Evolutionary conservation across 164 flowering plant genomes (phyloP).

Genomic region (Vitis amurensis): DNA sequence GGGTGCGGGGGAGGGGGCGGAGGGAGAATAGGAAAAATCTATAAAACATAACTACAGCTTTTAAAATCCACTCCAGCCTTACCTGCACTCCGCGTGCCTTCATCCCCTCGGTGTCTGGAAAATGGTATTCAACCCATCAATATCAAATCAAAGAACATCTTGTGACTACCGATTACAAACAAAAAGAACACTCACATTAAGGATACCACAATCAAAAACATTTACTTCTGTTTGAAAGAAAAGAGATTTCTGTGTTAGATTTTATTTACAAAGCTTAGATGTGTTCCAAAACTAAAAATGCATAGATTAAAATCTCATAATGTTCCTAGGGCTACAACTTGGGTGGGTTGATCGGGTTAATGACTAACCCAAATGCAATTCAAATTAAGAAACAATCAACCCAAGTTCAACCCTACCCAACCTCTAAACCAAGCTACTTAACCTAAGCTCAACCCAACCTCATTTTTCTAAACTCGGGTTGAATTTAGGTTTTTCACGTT

Average conservation of each 20-base stretch:
- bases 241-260: too few relatives aligned
- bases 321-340: too few relatives aligned
- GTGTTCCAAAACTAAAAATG: neutral
- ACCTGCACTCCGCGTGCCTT: neutral
- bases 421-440: neutral
- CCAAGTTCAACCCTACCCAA: too few relatives aligned
- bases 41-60: neutral
- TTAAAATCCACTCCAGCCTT: constrained; percentile 7
- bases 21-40: too few relatives aligned
- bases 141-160: neutral
- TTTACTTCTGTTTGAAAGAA: too few relatives aligned
- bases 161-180: neutral
- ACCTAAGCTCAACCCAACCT: neutral
- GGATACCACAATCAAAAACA: neutral
- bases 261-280: neutral
- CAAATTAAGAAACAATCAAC: too few relatives aligned
- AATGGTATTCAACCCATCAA: neutral
- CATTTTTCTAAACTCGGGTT: too few relatives aligned
- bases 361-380: too few relatives aligned
- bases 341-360: too few relatives aligned
- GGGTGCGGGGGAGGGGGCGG: too few relatives aligned
- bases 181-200: neutral
- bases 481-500: too few relatives aligned
- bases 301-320: neutral
- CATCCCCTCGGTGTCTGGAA: constrained; percentile 24